These are phyloP conservation scores for Nothophytophthora sp. DNA, from an alignment of 352 stramenopile genomes.

Conservation along the genomic window DNA sequence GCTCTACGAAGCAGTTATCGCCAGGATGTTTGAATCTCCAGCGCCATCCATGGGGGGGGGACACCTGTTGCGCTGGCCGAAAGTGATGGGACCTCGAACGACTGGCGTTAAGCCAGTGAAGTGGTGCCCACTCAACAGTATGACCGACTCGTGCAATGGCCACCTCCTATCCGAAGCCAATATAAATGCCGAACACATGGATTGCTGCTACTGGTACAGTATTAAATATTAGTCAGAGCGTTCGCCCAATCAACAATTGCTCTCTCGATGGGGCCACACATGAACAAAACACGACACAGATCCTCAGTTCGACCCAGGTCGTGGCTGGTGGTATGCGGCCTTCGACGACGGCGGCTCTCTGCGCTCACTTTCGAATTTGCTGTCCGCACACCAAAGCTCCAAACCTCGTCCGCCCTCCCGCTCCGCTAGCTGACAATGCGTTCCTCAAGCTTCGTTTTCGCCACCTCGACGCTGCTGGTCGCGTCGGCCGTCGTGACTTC, in stretches of 20 bases:
- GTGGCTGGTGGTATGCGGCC: neutral
- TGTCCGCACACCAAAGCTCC: slow-evolving; percentile 10
- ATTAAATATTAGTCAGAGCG: too few species aligned
- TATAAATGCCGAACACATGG: too few species aligned
- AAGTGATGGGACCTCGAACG: too few species aligned
- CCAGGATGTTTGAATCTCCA: too few species aligned
- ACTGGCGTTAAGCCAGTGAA: too few species aligned
- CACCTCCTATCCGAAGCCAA: too few species aligned
- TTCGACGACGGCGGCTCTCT: neutral
- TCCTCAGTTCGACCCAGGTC: neutral
- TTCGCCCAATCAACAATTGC: slow-evolving; percentile 18
- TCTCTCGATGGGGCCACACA: slow-evolving; percentile 1
- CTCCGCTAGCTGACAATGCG: slow-evolving; percentile 7
- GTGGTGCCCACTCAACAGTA: too few species aligned
- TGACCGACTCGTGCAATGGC: too few species aligned
- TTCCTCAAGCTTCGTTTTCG: slow-evolving; percentile 12
- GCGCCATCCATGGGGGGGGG: too few species aligned
- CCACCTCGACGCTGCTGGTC: slow-evolving; percentile 24
- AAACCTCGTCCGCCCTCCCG: neutral
- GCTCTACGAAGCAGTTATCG: too few species aligned
- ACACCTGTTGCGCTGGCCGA: too few species aligned
- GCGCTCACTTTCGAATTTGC: slow-evolving; percentile 15
- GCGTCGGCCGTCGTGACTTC: slow-evolving; percentile 11
- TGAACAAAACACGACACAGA: neutral
- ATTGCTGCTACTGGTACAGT: neutral